phyloP scores from a whole-genome alignment of 2,329 filamentous ascomycete genomes.

The Talaromyces sp. region DNA sequence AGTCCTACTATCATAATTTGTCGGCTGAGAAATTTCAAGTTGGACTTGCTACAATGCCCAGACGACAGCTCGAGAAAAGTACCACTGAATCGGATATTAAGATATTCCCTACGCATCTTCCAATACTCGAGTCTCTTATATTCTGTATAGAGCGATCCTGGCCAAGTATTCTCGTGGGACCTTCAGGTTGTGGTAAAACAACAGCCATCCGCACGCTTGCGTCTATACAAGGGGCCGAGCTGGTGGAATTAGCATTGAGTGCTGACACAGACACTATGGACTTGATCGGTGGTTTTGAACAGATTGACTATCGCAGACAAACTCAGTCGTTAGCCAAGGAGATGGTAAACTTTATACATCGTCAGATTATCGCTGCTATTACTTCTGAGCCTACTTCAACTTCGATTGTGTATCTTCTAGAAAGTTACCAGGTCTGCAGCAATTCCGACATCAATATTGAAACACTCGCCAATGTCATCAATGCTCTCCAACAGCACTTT shows the following conservation, averaged over 20 bases:
- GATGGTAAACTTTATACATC: constrained; percentile 50
- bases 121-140: constrained; percentile 78
- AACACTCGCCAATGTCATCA: constrained; percentile 27
- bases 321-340: constrained; percentile 57
- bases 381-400: constrained; percentile 21
- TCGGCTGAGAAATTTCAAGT: constrained; percentile 66
- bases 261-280: constrained; percentile 96
- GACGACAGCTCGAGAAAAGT: constrained; percentile 47
- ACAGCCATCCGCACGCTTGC: constrained; percentile 73
- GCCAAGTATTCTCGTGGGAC: constrained; percentile 81
- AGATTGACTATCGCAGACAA: constrained; percentile 75
- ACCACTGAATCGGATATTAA: constrained; percentile 29
- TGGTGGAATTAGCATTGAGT: constrained; percentile 84
- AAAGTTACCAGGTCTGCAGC: constrained; percentile 30
- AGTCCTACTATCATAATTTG: constrained; percentile 67
- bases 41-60: constrained; percentile 65
- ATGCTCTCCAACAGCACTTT: constrained; percentile 38
- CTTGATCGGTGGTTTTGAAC: constrained; percentile 92
- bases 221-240: constrained; percentile 66
- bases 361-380: constrained; percentile 29
- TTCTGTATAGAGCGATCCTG: constrained; percentile 80
- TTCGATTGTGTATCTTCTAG: constrained; percentile 24
- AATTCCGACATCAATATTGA: constrained; percentile 27
- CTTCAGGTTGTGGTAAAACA: constrained; percentile 83
- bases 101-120: constrained; percentile 46